Conservation (phyloP, 1,139 yeast genomes). For the Chernovozyma sophiae-reginae region DNA sequence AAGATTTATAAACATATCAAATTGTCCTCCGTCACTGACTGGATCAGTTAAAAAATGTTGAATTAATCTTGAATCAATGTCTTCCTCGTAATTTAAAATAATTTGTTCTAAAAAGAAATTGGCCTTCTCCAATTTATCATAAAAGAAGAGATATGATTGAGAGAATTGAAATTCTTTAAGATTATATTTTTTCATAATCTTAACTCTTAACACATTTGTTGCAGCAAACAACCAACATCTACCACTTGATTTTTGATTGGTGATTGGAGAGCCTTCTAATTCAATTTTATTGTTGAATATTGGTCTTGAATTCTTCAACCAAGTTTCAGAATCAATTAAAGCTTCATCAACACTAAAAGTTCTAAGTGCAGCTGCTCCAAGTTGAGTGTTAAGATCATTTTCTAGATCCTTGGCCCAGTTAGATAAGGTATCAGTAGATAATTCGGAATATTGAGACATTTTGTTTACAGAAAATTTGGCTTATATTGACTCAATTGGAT, state of each 20-base stretch:
- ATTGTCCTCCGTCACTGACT: conserved; percentile 17
- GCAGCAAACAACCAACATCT: conserved; percentile 19
- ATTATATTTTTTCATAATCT: conserved; percentile 13
- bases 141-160: conserved; percentile 27
- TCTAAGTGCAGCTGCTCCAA: conserved; percentile 35
- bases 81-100: conserved; percentile 11
- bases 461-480: no score
- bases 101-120: conserved; percentile 15
- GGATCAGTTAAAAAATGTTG: conserved; percentile 15
- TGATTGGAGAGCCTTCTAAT: conserved; percentile 14
- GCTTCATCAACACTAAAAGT: conserved; percentile 17
- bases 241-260: conserved; percentile 16
- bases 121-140: conserved; percentile 31
- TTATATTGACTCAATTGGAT: neutral
- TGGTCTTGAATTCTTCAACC: conserved; percentile 8
- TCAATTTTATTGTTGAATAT: conserved; percentile 10
- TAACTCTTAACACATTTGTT: conserved; percentile 14
- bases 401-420: conserved; percentile 27
- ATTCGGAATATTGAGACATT: conserved; percentile 1
- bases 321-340: conserved; percentile 10
- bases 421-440: conserved; percentile 17
- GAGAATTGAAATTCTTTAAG: conserved; percentile 17
- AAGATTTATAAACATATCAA: conserved; percentile 17
- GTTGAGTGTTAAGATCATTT: conserved; percentile 23
- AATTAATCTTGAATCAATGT: conserved; percentile 13